Evolutionary conservation across 768 basidiomycete species (phyloP).

Genomic region (Lactifluus volemus): DNA sequence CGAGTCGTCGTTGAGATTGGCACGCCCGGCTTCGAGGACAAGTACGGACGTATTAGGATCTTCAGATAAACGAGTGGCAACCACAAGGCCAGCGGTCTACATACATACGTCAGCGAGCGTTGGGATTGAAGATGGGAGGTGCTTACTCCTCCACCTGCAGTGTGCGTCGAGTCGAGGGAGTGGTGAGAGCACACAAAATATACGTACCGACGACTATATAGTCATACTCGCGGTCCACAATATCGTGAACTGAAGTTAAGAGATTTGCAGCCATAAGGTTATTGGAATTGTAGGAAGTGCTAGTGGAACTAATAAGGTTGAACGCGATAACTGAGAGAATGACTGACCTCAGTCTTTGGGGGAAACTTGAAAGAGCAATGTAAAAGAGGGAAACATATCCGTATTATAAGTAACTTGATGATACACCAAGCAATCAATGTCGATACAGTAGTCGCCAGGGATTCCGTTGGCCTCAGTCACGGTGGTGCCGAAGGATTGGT

Average conservation of each 20-base stretch:
- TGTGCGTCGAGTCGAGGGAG: not conserved
- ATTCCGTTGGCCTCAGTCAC: no score
- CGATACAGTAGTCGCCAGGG: no score
- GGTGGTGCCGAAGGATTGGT: no score
- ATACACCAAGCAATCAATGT: no score
- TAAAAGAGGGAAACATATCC: no score
- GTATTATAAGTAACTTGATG: no score
- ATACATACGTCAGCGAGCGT: not conserved
- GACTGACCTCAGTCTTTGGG: no score
- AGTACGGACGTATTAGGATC: slow-evolving; percentile 21
- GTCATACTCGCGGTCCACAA: slow-evolving; percentile 3
- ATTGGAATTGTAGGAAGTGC: not conserved
- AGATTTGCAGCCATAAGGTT: not conserved
- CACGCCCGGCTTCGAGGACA: slow-evolving; percentile 23
- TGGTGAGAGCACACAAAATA: not conserved
- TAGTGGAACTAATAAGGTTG: not conserved
- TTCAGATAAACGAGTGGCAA: slow-evolving; percentile 22
- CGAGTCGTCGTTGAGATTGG: slow-evolving; percentile 14
- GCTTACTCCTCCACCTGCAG: slow-evolving; percentile 1
- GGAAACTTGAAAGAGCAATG: no score
- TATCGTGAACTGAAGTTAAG: not conserved
- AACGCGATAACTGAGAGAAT: no score
- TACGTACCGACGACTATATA: slow-evolving; percentile 7
- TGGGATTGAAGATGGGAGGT: not conserved
- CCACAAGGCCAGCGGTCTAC: slow-evolving; percentile 21